A percentile compares a stretch with the other conserved stretches of the same genome.
phyloP scores from a whole-genome alignment of 306 rosid species.

The Parietaria judaica region DNA sequence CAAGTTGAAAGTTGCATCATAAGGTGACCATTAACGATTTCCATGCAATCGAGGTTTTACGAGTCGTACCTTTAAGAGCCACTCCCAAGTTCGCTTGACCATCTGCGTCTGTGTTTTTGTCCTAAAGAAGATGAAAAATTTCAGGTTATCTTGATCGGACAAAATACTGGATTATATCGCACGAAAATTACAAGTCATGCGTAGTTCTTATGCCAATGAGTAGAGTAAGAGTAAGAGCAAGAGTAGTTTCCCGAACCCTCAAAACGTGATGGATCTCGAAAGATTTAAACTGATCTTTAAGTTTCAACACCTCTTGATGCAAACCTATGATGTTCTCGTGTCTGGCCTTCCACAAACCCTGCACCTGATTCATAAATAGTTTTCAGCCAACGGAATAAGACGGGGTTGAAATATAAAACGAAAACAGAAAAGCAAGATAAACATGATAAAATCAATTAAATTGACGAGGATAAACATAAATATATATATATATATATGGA shows the following conservation, averaged over 20 bases:
- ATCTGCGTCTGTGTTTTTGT: conserved; percentile 72
- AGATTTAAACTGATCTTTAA: conserved; percentile 43
- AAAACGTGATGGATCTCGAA: conserved; percentile 61
- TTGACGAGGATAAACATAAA: neutral
- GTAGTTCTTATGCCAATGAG: neutral
- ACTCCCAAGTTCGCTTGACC: conserved; percentile 80
- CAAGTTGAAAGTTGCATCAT: conserved; percentile 1
- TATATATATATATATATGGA: neutral
- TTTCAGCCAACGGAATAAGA: neutral
- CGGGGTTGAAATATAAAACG: no score
- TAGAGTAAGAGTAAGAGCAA: neutral
- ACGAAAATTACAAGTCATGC: neutral
- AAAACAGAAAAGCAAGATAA: no score
- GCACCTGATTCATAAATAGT: conserved; percentile 33
- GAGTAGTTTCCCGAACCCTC: conserved; percentile 45
- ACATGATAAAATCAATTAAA: no score
- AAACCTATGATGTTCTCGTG: conserved; percentile 50
- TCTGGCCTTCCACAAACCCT: conserved; percentile 64
- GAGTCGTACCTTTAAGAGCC: conserved; percentile 55
- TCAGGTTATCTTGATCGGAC: conserved; percentile 7
- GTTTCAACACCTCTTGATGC: conserved; percentile 51
- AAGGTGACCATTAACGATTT: neutral
- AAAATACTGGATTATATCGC: no score
- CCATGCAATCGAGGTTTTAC: conserved; percentile 10
- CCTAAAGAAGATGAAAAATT: conserved; percentile 31